Conservation (phyloP, 306 rosid genomes). For the Cucurbita ficifolia region DNA sequence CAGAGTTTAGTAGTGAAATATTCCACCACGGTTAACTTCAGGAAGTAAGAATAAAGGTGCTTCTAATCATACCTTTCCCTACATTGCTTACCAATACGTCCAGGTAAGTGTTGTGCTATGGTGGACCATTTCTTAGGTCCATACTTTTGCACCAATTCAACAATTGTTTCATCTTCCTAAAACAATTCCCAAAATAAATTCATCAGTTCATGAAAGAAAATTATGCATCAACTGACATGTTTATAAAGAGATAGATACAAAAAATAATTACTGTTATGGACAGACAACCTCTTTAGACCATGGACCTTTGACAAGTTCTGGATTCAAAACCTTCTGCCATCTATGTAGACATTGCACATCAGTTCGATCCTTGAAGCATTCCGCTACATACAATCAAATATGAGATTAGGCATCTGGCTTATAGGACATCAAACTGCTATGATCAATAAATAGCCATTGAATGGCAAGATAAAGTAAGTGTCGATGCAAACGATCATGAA, state of each 20-base stretch:
- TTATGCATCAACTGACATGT: background rate
- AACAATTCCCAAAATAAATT: background rate
- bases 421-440: background rate
- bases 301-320: slow-evolving; percentile 97
- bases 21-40: background rate
- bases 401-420: slow-evolving; percentile 14
- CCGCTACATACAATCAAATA: slow-evolving; percentile 47
- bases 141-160: slow-evolving; percentile 58
- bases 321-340: slow-evolving; percentile 99
- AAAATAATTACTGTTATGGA: background rate
- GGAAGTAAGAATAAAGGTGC: background rate
- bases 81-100: slow-evolving; percentile 98
- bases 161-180: slow-evolving; percentile 86
- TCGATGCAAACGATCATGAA: background rate
- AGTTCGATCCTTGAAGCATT: slow-evolving; percentile 96
- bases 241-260: background rate
- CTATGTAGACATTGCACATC: slow-evolving; percentile 98
- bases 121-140: slow-evolving; percentile 99
- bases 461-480: background rate
- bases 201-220: background rate
- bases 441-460: background rate
- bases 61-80: slow-evolving; percentile 75
- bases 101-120: slow-evolving; percentile 88
- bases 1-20: background rate
- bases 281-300: slow-evolving; percentile 95